Base-by-base conservation (phyloP, 2,329 filamentous ascomycete genomes). In the Pleoardoris graminearum region DNA sequence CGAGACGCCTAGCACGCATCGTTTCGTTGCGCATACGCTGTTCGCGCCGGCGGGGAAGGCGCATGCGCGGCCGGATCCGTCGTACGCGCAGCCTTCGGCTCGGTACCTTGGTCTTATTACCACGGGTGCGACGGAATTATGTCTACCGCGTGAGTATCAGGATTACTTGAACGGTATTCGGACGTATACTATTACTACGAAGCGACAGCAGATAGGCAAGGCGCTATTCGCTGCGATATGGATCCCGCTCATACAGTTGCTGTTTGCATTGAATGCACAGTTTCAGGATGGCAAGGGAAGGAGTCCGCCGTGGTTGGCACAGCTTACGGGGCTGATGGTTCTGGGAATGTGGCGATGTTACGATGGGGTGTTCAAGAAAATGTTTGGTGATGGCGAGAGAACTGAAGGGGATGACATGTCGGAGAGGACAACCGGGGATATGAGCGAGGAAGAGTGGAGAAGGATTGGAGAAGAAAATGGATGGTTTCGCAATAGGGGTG, bases 381-480 rank as follows among this genome's bases (percentile, higher is more conserved):
- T 87, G 0, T 97, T 95, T 78, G 93, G 93, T 0, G 89, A 97
- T 67, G 94, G 94, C 0, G 93, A 97, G 79, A 83, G 84, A 61
- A 85, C 82, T 0, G 56, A 66, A 30, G 67, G 62, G 7, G 63
- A 65, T 23, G 63, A 64, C n/a, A 17, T 29, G 32, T 23, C 57
- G 32, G 48, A 39, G 21, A 27, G 27, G 19, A 27, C 14, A 29
- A 17, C n/a, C 17, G 22, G 30, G 14, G 21, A 25, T 16, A 50
- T 49, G 12, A 17, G 17, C 14, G 36, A 41, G 12, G 36, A 35
- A 12, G 25, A 49, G n/a, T 41, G 46, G 37, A 35, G 29, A 25
- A 46, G 43, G 14, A 46, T 46, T 27, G 43, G 43, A 7, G 30
- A 36, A 25, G 14, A 23, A 7, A 46, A 46, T 17, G 43, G 43